Evolutionary conservation across 148 eudicot species (phyloP).

Genomic region (Drosera capensis): DNA sequence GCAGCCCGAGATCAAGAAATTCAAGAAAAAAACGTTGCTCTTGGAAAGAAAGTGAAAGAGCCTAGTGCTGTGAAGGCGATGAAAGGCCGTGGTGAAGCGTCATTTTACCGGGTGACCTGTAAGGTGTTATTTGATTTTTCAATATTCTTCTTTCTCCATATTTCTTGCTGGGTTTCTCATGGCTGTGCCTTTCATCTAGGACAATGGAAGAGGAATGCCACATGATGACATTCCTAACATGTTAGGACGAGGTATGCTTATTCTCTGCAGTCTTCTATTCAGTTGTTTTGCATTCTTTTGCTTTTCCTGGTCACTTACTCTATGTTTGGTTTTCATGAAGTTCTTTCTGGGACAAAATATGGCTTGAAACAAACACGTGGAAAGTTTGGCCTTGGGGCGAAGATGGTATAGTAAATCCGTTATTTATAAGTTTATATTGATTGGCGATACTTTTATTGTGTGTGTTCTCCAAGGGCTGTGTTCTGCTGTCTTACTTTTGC

Average conservation of each 20-base stretch:
- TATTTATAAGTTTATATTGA: too few species aligned
- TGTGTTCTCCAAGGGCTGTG: too few species aligned
- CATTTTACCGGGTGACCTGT: conserved; percentile 87
- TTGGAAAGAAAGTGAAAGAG: conserved; percentile 82
- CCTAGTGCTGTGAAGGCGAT: conserved; percentile 30
- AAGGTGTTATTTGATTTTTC: conserved; percentile 39
- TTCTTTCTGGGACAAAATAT: conserved; percentile 94
- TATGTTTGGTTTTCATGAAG: conserved; percentile 21
- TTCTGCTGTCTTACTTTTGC: too few species aligned
- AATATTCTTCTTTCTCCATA: background rate
- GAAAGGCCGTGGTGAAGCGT: conserved; percentile 92
- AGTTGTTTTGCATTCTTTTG: background rate
- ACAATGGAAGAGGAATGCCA: conserved; percentile 97
- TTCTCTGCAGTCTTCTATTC: conserved; percentile 1
- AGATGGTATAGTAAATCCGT: too few species aligned
- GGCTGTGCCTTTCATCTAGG: conserved; percentile 23
- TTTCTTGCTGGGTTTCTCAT: background rate
- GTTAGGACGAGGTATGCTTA: conserved; percentile 83
- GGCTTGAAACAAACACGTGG: conserved; percentile 98
- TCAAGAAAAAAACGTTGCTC: conserved; percentile 72
- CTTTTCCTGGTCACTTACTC: background rate
- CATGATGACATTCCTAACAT: conserved; percentile 98
- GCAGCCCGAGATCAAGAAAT: conserved; percentile 76
- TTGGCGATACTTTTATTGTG: background rate
- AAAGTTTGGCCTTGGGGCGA: conserved; percentile 96